A percentile compares a stretch with the other conserved stretches of the same genome.
Conservation (phyloP, 176 grass and related monocot genomes). For the Juncus inflexus region DNA sequence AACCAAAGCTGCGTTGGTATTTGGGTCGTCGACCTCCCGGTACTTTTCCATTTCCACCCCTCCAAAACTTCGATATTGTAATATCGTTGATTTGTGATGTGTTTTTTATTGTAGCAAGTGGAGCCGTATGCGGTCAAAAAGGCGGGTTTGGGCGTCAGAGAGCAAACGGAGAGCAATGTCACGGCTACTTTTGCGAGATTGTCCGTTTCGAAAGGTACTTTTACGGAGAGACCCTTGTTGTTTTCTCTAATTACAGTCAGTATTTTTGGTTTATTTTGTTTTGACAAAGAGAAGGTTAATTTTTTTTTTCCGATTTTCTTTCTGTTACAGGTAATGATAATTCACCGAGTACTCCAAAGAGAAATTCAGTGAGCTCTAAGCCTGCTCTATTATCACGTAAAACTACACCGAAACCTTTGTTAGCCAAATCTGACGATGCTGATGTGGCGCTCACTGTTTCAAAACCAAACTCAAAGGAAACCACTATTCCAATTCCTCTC, state of each 20-base stretch:
- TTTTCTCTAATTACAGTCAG: background rate
- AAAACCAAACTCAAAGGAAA: slow-evolving; percentile 36
- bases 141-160: slow-evolving; percentile 35
- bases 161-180: slow-evolving; percentile 45
- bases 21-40: slow-evolving; percentile 79
- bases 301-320: slow-evolving; percentile 19
- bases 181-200: slow-evolving; percentile 51
- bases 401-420: slow-evolving; percentile 41
- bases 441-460: slow-evolving; percentile 39
- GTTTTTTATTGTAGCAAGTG: slow-evolving; percentile 49
- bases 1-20: slow-evolving; percentile 88
- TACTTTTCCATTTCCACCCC: slow-evolving; percentile 28
- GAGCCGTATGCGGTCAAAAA: slow-evolving; percentile 42
- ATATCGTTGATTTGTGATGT: background rate
- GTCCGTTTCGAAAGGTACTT: slow-evolving; percentile 45
- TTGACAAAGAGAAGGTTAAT: slow-evolving; percentile 4
- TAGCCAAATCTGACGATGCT: slow-evolving; percentile 39
- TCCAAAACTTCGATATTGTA: background rate
- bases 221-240: background rate
- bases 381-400: slow-evolving; percentile 36
- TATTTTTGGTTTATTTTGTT: background rate
- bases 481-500: slow-evolving; percentile 3
- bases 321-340: slow-evolving; percentile 36
- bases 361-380: slow-evolving; percentile 24
- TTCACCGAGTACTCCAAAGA: slow-evolving; percentile 39